Evolutionary conservation across 148 eudicot genomes (phyloP), one percentile per base, ranked within the genome.

Genomic region (Camellia lanceoleosa): DNA sequence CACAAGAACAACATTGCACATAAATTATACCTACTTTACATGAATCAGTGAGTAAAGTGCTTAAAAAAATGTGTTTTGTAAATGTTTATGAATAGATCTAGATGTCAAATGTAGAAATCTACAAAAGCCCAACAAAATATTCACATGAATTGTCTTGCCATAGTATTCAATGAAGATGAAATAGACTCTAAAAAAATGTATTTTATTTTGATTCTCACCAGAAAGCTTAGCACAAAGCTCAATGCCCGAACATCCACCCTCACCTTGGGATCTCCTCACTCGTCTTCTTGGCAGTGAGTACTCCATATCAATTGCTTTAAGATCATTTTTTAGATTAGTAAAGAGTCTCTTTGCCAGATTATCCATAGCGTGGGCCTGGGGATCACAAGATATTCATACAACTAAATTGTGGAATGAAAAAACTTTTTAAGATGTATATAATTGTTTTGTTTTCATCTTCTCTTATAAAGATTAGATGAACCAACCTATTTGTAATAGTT

Each of bases 311-410:
- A 78, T 42, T 44, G 43, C 66, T 9, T 38, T 14, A 10, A 75
- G 81, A 56, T 78, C 30, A 41, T 74, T 69, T 69, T 69, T 47
- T 12, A 68, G 68, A 18, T 67, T 69, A 58, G 7, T 15, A 15
- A 78, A 78, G 74, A 68, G 42, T 18, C 41, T 78, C 55, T 58
- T 52, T 42, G 81, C 81, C 30, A 78, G 81, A 9, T 78, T 75
- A 8, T 78, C 8, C 58, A 78, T 78, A 6, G 75, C 52, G n/a
- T 75, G 75, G 30, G 81, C 81, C 81, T 78, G 56, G 4, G 18
- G 7, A 7, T 51, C 9, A 30, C 60, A 56, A 56, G 46, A 54
- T 54, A 16, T 49, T 54, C 20, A 73, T 13, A 2, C 46, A 30
- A 73, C 7, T 73, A 55, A 38, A 72, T n/a, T 23, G 4, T 10